Evolutionary conservation across 108 stramenopile genomes (phyloP).

Genomic region (Skeletonema grethae): DNA sequence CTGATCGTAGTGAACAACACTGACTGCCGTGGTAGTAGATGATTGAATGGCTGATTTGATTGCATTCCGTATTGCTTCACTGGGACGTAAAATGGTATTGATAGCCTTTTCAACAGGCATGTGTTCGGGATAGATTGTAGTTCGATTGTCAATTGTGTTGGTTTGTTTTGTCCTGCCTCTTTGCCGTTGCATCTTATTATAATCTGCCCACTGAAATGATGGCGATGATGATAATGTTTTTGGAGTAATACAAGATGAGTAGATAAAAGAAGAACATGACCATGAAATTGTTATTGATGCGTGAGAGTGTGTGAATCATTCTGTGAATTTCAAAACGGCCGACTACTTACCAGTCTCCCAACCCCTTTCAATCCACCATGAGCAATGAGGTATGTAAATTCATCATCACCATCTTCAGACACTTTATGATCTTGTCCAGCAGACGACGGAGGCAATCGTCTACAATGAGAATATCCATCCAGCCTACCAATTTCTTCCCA

Average conservation of each 20-base stretch:
- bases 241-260: not conserved
- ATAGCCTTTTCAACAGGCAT: constrained; percentile 26
- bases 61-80: constrained; percentile 17
- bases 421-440: not conserved
- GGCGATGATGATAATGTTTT: no score
- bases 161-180: not conserved
- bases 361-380: constrained; percentile 23
- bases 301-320: not conserved
- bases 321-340: no score
- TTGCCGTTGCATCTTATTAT: constrained; percentile 13
- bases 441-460: not conserved
- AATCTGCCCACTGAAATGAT: constrained; percentile 4
- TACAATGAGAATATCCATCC: constrained; percentile 11
- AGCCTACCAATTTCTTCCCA: constrained; percentile 6
- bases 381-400: constrained; percentile 35
- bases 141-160: not conserved
- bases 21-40: not conserved
- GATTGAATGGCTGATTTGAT: constrained; percentile 7
- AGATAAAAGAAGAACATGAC: not conserved
- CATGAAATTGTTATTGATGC: not conserved
- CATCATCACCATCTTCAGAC: not conserved
- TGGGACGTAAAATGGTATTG: constrained; percentile 24
- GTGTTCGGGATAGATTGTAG: constrained; percentile 15
- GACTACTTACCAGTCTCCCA: constrained; percentile 18
- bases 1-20: no score